A percentile compares a stretch with the other conserved stretches of the same genome.
These are phyloP conservation scores for Talaromyces adpressus DNA, from an alignment of 495 filamentous ascomycete species.

Conservation along the genomic window DNA sequence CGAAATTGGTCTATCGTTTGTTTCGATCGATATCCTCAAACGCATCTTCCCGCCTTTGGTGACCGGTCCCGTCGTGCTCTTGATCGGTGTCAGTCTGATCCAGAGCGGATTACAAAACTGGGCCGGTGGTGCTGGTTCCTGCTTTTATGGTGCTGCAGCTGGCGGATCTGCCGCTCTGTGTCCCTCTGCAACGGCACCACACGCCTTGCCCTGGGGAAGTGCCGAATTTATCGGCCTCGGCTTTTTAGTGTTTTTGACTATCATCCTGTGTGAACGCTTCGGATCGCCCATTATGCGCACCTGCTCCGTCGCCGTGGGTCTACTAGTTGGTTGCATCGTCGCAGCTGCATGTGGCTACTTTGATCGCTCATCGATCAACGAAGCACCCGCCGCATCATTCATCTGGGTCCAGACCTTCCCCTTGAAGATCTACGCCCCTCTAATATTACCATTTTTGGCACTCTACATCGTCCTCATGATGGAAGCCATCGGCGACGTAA, in stretches of 20 bases:
- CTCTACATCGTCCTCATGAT: slow-evolving; percentile 85
- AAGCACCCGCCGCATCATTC: slow-evolving; percentile 70
- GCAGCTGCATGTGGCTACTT: slow-evolving; percentile 83
- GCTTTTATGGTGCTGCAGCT: slow-evolving; percentile 44
- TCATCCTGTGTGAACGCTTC: slow-evolving; percentile 79
- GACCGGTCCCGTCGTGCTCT: slow-evolving; percentile 75
- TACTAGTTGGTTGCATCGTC: slow-evolving; percentile 82
- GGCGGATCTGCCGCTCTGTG: slow-evolving; percentile 47
- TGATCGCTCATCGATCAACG: slow-evolving; percentile 58
- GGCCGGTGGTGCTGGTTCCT: slow-evolving; percentile 69
- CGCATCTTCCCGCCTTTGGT: slow-evolving; percentile 84
- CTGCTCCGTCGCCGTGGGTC: slow-evolving; percentile 71
- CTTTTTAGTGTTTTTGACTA: slow-evolving; percentile 85
- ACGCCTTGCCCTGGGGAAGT: slow-evolving; percentile 80
- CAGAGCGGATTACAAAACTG: slow-evolving; percentile 73
- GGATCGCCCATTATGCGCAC: slow-evolving; percentile 72
- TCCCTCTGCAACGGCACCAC: slow-evolving; percentile 65
- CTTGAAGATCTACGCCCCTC: slow-evolving; percentile 70
- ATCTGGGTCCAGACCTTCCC: slow-evolving; percentile 89
- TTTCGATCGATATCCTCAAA: slow-evolving; percentile 60
- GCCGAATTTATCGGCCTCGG: slow-evolving; percentile 85
- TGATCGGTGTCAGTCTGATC: slow-evolving; percentile 72
- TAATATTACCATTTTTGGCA: slow-evolving; percentile 77
- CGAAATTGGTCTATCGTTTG: slow-evolving; percentile 70
- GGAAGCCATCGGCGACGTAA: slow-evolving; percentile 74